phyloP scores from a whole-genome alignment of 2,329 filamentous ascomycete genomes.

The Amylocarpus encephaloides region DNA sequence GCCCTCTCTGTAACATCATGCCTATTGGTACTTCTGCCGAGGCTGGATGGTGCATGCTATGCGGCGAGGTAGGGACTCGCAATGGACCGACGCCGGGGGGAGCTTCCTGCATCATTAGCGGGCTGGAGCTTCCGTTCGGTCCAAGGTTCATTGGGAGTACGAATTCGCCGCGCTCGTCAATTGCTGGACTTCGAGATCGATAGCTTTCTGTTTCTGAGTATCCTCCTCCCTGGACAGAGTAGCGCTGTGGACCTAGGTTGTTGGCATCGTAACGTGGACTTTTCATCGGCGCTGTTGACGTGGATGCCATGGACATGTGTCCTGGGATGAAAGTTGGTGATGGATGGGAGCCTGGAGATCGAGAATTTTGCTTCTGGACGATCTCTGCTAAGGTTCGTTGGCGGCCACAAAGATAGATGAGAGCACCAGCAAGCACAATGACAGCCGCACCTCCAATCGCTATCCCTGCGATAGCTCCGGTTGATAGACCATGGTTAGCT shows the following conservation, averaged over 20 bases:
- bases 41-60: constrained; percentile 1
- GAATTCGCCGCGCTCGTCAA: constrained; percentile 11
- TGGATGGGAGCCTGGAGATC: not conserved
- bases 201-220: constrained; percentile 6
- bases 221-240: constrained; percentile 2
- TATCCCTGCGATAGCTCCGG: constrained; percentile 24
- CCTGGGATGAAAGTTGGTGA: not conserved
- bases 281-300: constrained; percentile 8
- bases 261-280: constrained; percentile 5
- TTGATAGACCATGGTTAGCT: constrained; percentile 9
- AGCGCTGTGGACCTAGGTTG: not conserved
- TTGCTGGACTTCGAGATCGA: constrained; percentile 11
- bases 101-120: not conserved
- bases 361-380: constrained; percentile 7
- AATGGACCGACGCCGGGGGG: not conserved
- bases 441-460: constrained; percentile 20
- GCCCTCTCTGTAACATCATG: constrained; percentile 9
- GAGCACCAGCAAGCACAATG: constrained; percentile 12
- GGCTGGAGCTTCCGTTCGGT: not conserved
- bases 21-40: constrained; percentile 2
- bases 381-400: constrained; percentile 22
- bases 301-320: constrained; percentile 8
- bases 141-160: not conserved
- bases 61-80: constrained; percentile 1
- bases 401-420: constrained; percentile 24